These are phyloP conservation scores for Bipolaris oryzae DNA, from an alignment of 2,329 filamentous ascomycete genomes.

Conservation along the genomic window DNA sequence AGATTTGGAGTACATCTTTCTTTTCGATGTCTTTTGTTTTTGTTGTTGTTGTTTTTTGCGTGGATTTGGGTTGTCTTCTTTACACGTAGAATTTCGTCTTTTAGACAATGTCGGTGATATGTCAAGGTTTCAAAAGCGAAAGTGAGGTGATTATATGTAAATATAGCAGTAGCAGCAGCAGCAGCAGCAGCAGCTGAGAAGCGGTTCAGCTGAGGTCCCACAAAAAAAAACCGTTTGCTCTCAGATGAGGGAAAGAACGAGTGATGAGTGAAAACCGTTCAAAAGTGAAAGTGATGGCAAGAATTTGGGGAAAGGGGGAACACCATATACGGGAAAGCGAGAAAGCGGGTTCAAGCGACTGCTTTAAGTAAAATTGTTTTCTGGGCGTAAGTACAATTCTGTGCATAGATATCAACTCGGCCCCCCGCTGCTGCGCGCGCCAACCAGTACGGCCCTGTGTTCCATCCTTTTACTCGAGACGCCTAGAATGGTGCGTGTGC, in stretches of 20 bases:
- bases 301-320: background rate
- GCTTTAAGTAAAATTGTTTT: slow-evolving; percentile 1
- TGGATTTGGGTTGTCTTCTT: background rate
- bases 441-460: background rate
- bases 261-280: no score
- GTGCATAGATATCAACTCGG: background rate
- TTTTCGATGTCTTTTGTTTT: background rate
- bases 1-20: slow-evolving; percentile 28
- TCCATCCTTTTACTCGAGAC: background rate
- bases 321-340: background rate
- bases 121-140: no score
- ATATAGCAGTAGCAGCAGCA: no score
- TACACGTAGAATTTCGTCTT: background rate
- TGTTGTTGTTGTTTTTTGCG: background rate
- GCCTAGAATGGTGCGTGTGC: no score
- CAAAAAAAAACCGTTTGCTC: no score
- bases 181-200: no score
- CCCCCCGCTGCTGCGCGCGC: background rate
- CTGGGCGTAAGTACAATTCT: background rate
- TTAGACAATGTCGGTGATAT: no score
- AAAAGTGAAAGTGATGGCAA: background rate
- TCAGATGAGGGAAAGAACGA: no score
- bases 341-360: background rate
- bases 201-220: no score
- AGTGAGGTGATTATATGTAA: no score